Evolutionary conservation across 768 basidiomycete genomes (phyloP), one percentile per base, ranked within the genome.

Genomic region (Chiua virens): DNA sequence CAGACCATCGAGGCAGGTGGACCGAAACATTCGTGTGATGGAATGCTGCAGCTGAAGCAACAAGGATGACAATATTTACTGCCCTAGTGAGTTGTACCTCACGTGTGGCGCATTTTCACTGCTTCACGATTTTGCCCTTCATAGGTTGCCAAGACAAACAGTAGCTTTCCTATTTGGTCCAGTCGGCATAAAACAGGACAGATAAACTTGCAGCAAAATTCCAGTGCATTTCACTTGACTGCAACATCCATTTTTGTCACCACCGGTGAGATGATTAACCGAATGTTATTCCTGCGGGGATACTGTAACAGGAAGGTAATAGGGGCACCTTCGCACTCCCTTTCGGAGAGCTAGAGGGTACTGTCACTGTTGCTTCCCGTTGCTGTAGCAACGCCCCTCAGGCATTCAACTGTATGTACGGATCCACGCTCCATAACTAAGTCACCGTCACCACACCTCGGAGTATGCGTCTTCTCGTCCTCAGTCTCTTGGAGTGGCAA

Each of bases 11-110:
- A 59, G 0, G 30, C 65, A 10, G 63, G 51, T 22, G 75, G 70
- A n/a, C 68, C 71, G 5, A 61, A 67, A 44, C 81, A 84, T 58
- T 79, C 79, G 1, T 86, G 85, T 56, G 83, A 84, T 50, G 82
- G 80, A 11, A 69, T 77, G 1, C 67, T 73, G 1, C 83, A 85
- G 54, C 66, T 85, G 18, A 72, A 77, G 38, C 57, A 71, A 47
- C 64, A 74, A 42, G 82, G 84, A 5, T 86, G 85, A 85, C 81
- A 78, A 53, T 75, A 77, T 55, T n/a, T n/a, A n/a, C n/a, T 86
- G 85, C 57, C 81, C 85, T 47, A 81, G 83, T 72, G 52, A 53
- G 73, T 50, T 27, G 15, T 25, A 18, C 22, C 7, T n/a, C 2
- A n/a, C n/a, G n/a, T n/a, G n/a, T n/a, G n/a, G n/a, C 5, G n/a